Percentiles rank a stretch among this genome's conserved stretches.
Evolutionary conservation across 345 rosid species (phyloP).

Genomic region (Populus pruinosa): DNA sequence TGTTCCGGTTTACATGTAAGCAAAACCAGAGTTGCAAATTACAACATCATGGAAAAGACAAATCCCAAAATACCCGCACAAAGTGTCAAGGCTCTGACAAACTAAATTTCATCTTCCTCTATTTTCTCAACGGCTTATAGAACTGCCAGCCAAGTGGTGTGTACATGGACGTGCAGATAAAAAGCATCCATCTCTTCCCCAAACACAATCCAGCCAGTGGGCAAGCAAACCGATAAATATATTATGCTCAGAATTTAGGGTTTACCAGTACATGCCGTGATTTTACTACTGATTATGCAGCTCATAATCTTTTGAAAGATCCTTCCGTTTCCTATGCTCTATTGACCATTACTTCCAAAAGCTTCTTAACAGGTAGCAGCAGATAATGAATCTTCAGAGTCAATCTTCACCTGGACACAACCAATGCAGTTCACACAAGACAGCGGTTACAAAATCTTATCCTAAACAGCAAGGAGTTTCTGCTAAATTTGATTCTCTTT

Average conservation of each 20-base stretch:
- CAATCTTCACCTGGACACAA: constrained; percentile 66
- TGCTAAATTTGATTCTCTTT: not conserved
- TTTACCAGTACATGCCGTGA: not conserved
- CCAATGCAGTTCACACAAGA: not conserved
- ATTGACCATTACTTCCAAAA: not conserved
- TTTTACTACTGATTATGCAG: not conserved
- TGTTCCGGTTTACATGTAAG: not conserved
- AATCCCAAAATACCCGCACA: not conserved
- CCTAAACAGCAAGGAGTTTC: not conserved
- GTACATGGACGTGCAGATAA: not conserved
- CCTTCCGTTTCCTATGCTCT: not conserved
- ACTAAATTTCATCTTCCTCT: not conserved
- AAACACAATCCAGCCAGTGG: not conserved
- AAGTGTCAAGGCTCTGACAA: not conserved
- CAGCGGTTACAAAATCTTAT: not conserved
- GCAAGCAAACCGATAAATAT: too few relatives aligned
- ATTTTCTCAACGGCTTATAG: not conserved
- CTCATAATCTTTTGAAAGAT: not conserved
- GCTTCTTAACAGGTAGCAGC: constrained; percentile 27
- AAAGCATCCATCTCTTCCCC: not conserved
- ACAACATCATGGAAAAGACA: not conserved
- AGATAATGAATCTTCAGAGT: constrained; percentile 61
- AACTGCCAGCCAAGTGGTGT: not conserved
- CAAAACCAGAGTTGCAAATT: not conserved
- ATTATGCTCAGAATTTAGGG: not conserved